A percentile compares a stretch with the other conserved stretches of the same genome.
Evolutionary conservation across 2,329 filamentous ascomycete species (phyloP).

Genomic region (Sporothrix pseudoabietina): DNA sequence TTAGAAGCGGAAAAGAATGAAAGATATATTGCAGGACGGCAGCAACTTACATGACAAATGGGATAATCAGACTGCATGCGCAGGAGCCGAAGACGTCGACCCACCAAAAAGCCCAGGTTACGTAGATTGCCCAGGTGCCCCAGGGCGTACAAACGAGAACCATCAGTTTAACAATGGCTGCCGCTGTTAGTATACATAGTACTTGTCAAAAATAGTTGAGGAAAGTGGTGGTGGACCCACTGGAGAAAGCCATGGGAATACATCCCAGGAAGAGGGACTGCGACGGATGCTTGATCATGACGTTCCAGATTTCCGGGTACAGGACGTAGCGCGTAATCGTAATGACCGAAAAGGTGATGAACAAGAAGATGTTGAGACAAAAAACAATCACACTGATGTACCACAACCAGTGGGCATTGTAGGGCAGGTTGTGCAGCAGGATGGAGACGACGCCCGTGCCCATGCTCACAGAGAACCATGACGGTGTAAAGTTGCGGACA

Average conservation of each 20-base stretch:
- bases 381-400: constrained; percentile 61
- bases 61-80: constrained; percentile 51
- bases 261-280: constrained; percentile 66
- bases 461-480: constrained; percentile 60
- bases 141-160: constrained; percentile 61
- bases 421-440: constrained; percentile 60
- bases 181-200: neutral
- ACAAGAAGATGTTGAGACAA: constrained; percentile 57
- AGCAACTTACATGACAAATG: constrained; percentile 53
- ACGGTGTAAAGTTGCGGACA: constrained; percentile 51
- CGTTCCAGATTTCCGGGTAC: constrained; percentile 62
- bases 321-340: constrained; percentile 59
- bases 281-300: constrained; percentile 63
- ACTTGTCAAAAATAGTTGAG: neutral
- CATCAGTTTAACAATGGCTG: constrained; percentile 60
- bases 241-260: constrained; percentile 64
- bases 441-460: constrained; percentile 65
- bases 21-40: neutral
- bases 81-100: constrained; percentile 52
- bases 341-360: constrained; percentile 53
- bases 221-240: constrained; percentile 27
- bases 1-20: neutral
- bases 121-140: constrained; percentile 54
- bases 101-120: constrained; percentile 59
- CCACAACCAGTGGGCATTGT: constrained; percentile 54